phyloP scores from a whole-genome alignment of 2,329 filamentous ascomycete genomes.

The Xylariaceae sp. region DNA sequence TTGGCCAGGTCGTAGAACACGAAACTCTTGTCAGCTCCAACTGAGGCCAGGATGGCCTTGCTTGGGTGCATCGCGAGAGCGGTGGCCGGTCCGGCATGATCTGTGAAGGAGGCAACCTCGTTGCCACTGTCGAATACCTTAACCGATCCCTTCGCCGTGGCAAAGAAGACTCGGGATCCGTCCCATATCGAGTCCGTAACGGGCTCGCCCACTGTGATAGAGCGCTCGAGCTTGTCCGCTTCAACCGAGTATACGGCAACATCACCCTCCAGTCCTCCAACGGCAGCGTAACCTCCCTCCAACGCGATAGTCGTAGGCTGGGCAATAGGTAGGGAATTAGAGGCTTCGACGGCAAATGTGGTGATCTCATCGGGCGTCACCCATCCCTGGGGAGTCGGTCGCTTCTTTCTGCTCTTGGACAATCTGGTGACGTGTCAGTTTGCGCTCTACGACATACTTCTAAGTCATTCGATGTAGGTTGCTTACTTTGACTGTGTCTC shows the following conservation, averaged over 20 bases:
- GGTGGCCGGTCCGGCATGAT: slow-evolving; percentile 77
- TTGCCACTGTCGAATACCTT: slow-evolving; percentile 72
- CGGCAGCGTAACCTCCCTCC: slow-evolving; percentile 60
- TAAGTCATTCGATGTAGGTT: not conserved
- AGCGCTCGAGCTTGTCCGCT: slow-evolving; percentile 61
- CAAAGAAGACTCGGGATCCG: slow-evolving; percentile 63
- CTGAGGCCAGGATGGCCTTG: slow-evolving; percentile 76
- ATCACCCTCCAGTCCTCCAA: slow-evolving; percentile 69
- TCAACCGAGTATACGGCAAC: slow-evolving; percentile 71
- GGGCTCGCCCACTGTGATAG: slow-evolving; percentile 60
- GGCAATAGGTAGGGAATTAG: slow-evolving; percentile 44
- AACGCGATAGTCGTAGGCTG: slow-evolving; percentile 47
- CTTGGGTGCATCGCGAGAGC: slow-evolving; percentile 77
- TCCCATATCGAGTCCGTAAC: slow-evolving; percentile 63
- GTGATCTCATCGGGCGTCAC: slow-evolving; percentile 66
- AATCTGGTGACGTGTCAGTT: slow-evolving; percentile 49
- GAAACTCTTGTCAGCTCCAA: slow-evolving; percentile 88
- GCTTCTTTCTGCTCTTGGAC: slow-evolving; percentile 84
- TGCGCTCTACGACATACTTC: not conserved
- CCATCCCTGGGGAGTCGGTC: slow-evolving; percentile 80
- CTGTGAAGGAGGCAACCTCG: slow-evolving; percentile 64
- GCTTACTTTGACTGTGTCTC: slow-evolving; percentile 74
- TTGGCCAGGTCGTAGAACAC: slow-evolving; percentile 76
- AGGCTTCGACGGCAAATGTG: slow-evolving; percentile 41
- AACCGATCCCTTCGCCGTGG: slow-evolving; percentile 69